Base-by-base conservation (phyloP, 768 basidiomycete genomes). In the Boletus edulis region DNA sequence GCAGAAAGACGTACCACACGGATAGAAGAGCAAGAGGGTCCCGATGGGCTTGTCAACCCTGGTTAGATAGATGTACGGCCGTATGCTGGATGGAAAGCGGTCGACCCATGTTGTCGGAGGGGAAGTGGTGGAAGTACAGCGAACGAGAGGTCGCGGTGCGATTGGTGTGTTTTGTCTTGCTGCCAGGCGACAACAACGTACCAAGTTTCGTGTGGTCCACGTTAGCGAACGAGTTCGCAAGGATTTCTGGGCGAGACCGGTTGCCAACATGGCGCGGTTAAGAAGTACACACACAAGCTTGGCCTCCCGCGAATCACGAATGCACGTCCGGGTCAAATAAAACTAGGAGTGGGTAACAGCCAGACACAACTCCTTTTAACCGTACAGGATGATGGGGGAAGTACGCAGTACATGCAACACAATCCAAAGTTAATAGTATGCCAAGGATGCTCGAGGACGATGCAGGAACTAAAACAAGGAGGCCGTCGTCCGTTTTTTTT, bases 21-120 rank as follows among this genome's bases (percentile, higher is more conserved):
- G 97, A 75, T 93, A 95, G 68, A 89, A 96, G 15, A 99, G 78
- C 14, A 99, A 72, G 43, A 94, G 75, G 0, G 93, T 92, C 32
- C 97, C 97, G 55, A 97, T 98, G 17, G 97, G 96, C 67, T 98
- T 99, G 76, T 99, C 95, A 38, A 96, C 79, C 52, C 97, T 83
- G 43, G 88, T 89, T 24, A 99, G 77, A 65, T 89, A 85, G 4
- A 94, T 64, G 70, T 98, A 99, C 5, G 97, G 95, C 46, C 75
- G 80, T 32, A 81, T 59, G 69, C 73, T 76, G 6, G 70, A 61
- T 15, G 89, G 89, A 34, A 89, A 67, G 49, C 74, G 76, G 61
- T 88, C 87, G 24, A 89, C 77, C 89, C 89, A 93, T 72, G 85
- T 73, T 44, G 61, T 57, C 17, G 71, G 59, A 10, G 64, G 61